phyloP scores from a whole-genome alignment of 2,329 filamentous ascomycete species.

The Chrysosporium keratinophilum region DNA sequence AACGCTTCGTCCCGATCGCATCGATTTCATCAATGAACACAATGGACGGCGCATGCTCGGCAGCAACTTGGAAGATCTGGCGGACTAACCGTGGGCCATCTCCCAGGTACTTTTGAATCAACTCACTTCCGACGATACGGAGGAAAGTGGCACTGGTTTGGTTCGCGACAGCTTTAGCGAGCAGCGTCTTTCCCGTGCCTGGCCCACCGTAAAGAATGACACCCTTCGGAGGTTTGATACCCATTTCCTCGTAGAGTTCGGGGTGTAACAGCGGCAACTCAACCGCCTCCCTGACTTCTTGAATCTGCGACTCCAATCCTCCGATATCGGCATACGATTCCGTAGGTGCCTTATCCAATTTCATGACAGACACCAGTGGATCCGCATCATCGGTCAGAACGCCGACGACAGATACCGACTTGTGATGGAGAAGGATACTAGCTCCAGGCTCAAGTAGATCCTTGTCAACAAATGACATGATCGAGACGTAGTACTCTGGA shows the following conservation, averaged over 20 bases:
- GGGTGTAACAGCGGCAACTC: slow-evolving; percentile 90
- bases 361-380: slow-evolving; percentile 95
- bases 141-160: slow-evolving; percentile 98
- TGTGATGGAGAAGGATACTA: slow-evolving; percentile 91
- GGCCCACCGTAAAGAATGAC: slow-evolving; percentile 97
- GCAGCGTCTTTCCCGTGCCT: slow-evolving; percentile 88
- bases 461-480: slow-evolving; percentile 99
- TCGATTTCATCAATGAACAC: slow-evolving; percentile 99
- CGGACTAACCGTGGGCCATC: slow-evolving; percentile 90
- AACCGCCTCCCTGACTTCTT: slow-evolving; percentile 94
- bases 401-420: slow-evolving; percentile 94
- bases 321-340: slow-evolving; percentile 98
- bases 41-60: slow-evolving; percentile 91
- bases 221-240: slow-evolving; percentile 98
- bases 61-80: slow-evolving; percentile 82
- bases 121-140: slow-evolving; percentile 89
- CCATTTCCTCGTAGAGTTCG: slow-evolving; percentile 98
- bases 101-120: slow-evolving; percentile 98
- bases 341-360: slow-evolving; percentile 95
- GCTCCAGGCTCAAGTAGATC: slow-evolving; percentile 93
- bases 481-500: slow-evolving; percentile 97
- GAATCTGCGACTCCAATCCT: slow-evolving; percentile 87
- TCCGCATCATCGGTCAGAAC: slow-evolving; percentile 94
- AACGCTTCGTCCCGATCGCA: slow-evolving; percentile 96
- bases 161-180: slow-evolving; percentile 96